Evolutionary conservation across 2,329 filamentous ascomycete species (phyloP), one percentile per base, ranked within the genome.

Genomic region (Exserohilum rostratum): DNA sequence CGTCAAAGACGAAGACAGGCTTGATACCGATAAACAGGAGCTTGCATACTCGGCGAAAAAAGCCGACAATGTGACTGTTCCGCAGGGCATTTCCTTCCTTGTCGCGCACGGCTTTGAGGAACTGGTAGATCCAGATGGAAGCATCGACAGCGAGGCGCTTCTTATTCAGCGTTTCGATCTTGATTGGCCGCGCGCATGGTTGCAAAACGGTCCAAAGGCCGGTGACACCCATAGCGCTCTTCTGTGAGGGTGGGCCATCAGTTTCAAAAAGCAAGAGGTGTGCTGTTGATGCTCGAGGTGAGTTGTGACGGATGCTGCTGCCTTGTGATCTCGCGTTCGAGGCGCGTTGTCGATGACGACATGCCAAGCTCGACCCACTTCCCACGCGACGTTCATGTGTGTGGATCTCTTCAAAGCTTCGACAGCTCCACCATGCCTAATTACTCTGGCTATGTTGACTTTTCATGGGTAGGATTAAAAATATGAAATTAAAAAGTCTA

Each of bases 91-190:
- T 96, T 49, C 95, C 95, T 77, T 99, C 95, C 71, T 98, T 97
- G 78, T 99, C 95, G 67, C 95, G 93, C 10, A 99, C 95, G 9
- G 96, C 95, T 79, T 99, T 99, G 67, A 99, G 86, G 71, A 99
- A 99, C 73, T 99, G 95, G 82, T 99, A 99, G 67, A 99, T 98
- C 95, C 95, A 99, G 73, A 99, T 99, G 11, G 93, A 97, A 54
- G 96, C 95, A 78, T 99, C 95, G 64, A 99, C 91, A 42, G 95
- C 96, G 45, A 99, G 89, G 13, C 95, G 91, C 78, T 96, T 97
- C 66, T 90, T 91, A 76, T 98, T 98, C 57, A 99, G 87, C 12
- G 93, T 96, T 67, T 96, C 93, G 67, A 99, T 89, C 76, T 96
- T 97, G 60, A 96, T 96, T 17, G 95, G 96, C 33, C 95, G 90